Evolutionary conservation across 345 rosid genomes (phyloP).

Genomic region (Hibiscus tridactylites): DNA sequence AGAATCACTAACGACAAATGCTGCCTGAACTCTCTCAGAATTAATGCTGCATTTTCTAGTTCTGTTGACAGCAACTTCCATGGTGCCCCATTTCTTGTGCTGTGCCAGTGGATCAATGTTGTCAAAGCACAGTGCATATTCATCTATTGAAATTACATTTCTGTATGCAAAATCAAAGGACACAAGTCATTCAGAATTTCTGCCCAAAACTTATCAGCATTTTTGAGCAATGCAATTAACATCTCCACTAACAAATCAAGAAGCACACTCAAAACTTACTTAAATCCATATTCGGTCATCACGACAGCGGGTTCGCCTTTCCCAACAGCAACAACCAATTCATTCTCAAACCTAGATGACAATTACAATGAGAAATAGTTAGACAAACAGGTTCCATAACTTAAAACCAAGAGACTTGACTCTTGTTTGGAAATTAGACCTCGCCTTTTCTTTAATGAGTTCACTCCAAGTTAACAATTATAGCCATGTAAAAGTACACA

Average conservation of each 20-base stretch:
- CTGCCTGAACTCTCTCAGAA: slow-evolving; percentile 67
- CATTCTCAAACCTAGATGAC: slow-evolving; percentile 51
- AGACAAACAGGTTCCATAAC: not conserved
- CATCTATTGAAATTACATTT: slow-evolving; percentile 79
- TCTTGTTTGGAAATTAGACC: not conserved
- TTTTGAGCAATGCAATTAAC: not conserved
- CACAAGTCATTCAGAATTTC: slow-evolving; percentile 6
- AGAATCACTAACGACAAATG: slow-evolving; percentile 79
- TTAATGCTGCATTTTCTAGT: slow-evolving; percentile 17
- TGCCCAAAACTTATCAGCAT: not conserved
- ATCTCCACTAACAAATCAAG: not conserved
- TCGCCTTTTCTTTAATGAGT: not conserved
- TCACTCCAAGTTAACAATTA: not conserved
- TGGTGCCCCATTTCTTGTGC: slow-evolving; percentile 51
- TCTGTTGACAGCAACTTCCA: slow-evolving; percentile 20
- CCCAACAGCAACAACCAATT: slow-evolving; percentile 73
- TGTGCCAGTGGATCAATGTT: slow-evolving; percentile 74
- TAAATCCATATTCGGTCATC: slow-evolving; percentile 79
- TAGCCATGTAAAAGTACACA: not conserved
- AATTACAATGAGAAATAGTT: not conserved
- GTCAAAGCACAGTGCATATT: slow-evolving; percentile 63
- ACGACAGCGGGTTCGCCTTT: slow-evolving; percentile 89
- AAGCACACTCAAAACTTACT: slow-evolving; percentile 30
- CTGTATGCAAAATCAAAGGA: slow-evolving; percentile 31
- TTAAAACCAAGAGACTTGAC: not conserved